Conservation (phyloP, 805 yeast species). For the Candida michaelii region DNA sequence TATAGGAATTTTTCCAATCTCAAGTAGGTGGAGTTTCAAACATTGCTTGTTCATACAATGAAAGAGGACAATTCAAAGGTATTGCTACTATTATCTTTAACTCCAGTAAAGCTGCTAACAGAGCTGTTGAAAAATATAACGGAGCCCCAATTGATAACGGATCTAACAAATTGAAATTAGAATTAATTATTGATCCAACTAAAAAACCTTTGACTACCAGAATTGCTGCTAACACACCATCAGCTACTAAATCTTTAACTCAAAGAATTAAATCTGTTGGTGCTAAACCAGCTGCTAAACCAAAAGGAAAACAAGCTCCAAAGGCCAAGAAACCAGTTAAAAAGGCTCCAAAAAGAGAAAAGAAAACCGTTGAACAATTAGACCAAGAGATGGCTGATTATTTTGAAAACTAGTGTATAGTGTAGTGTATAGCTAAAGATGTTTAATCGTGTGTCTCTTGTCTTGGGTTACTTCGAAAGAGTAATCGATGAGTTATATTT, state of each 20-base stretch:
- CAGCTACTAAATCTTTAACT: slow-evolving; percentile 17
- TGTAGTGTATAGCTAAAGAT: slow-evolving; percentile 1
- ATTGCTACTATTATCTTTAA: slow-evolving; percentile 83
- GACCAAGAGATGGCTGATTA: slow-evolving; percentile 99
- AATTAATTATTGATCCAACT: slow-evolving; percentile 82
- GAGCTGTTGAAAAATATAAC: slow-evolving; percentile 80
- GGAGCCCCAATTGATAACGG: slow-evolving; percentile 95
- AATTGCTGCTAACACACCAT: slow-evolving; percentile 53
- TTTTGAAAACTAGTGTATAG: slow-evolving; percentile 47
- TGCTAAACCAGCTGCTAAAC: slow-evolving; percentile 11
- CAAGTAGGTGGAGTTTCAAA: slow-evolving; percentile 83
- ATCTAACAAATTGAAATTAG: slow-evolving; percentile 68
- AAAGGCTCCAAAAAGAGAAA: slow-evolving; percentile 42
- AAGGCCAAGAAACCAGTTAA: slow-evolving; percentile 30
- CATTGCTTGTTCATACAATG: slow-evolving; percentile 75
- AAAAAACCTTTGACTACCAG: slow-evolving; percentile 73
- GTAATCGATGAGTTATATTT: too few species aligned
- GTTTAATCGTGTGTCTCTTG: too few species aligned
- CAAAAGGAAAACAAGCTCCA: slow-evolving; percentile 17
- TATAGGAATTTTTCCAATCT: slow-evolving; percentile 82
- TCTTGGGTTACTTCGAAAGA: too few species aligned
- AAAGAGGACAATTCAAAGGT: slow-evolving; percentile 88
- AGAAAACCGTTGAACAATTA: slow-evolving; percentile 85
- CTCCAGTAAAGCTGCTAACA: slow-evolving; percentile 64
- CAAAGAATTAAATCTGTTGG: slow-evolving; percentile 23